A percentile compares a stretch with the other conserved stretches of the same genome.
Evolutionary conservation across 2,329 filamentous ascomycete species (phyloP).

Genomic region (Aspergillus eucalypticola): DNA sequence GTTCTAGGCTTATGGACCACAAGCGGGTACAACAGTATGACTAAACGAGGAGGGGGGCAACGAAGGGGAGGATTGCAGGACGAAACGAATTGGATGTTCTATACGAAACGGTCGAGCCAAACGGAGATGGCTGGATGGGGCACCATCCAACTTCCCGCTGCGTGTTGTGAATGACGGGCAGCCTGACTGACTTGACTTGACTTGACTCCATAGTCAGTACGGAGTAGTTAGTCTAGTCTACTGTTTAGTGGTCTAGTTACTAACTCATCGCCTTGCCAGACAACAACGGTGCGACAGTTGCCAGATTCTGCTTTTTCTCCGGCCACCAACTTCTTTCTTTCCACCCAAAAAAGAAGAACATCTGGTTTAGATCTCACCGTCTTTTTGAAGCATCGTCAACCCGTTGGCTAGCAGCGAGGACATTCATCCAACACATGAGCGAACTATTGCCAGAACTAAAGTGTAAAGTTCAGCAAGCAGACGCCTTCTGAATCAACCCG

Average conservation of each 20-base stretch:
- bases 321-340: no score
- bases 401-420: background rate
- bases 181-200: background rate
- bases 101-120: slow-evolving; percentile 8
- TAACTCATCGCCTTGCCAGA: background rate
- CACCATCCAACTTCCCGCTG: background rate
- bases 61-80: background rate
- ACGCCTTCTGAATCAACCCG: slow-evolving; percentile 3
- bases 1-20: slow-evolving; percentile 1
- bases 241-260: background rate
- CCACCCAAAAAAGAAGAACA: no score
- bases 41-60: background rate
- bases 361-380: background rate
- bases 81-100: slow-evolving; percentile 1
- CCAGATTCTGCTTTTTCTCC: background rate
- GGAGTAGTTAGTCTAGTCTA: no score
- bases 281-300: background rate
- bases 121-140: slow-evolving; percentile 6
- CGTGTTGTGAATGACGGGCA: background rate
- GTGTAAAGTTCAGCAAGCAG: slow-evolving; percentile 1
- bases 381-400: background rate
- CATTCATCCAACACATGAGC: background rate
- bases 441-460: background rate
- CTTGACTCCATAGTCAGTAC: no score
- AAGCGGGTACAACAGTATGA: background rate